A percentile compares a stretch with the other conserved stretches of the same genome.
Evolutionary conservation across 805 yeast genomes (phyloP).

Genomic region (Pichia eremophila): DNA sequence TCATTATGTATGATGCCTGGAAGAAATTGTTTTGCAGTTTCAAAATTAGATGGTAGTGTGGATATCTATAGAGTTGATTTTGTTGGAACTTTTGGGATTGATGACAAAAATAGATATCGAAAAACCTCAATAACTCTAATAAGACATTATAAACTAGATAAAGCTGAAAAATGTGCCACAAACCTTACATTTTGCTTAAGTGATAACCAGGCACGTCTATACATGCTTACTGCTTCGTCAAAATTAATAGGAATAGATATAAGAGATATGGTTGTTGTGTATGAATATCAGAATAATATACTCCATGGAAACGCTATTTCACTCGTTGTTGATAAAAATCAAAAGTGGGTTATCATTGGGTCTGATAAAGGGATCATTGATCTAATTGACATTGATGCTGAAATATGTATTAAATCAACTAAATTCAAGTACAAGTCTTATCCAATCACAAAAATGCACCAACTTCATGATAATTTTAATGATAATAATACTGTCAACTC

Average conservation of each 20-base stretch:
- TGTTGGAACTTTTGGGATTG: slow-evolving; percentile 9
- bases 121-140: slow-evolving; percentile 23
- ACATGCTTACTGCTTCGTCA: slow-evolving; percentile 45
- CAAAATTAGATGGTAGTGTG: slow-evolving; percentile 38
- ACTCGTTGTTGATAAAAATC: slow-evolving; percentile 44
- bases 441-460: slow-evolving; percentile 40
- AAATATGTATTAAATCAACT: slow-evolving; percentile 51
- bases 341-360: slow-evolving; percentile 63
- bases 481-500: slow-evolving; percentile 16
- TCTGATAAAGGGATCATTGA: slow-evolving; percentile 65
- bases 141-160: slow-evolving; percentile 32
- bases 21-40: slow-evolving; percentile 50
- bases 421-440: slow-evolving; percentile 33
- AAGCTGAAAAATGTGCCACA: slow-evolving; percentile 31
- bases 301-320: slow-evolving; percentile 59
- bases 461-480: slow-evolving; percentile 31
- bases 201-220: slow-evolving; percentile 32
- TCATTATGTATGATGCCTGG: slow-evolving; percentile 42
- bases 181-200: slow-evolving; percentile 33
- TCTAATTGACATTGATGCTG: slow-evolving; percentile 76
- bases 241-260: slow-evolving; percentile 49
- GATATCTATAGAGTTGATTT: slow-evolving; percentile 33
- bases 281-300: slow-evolving; percentile 42
- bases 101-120: slow-evolving; percentile 3
- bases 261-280: slow-evolving; percentile 38